Conservation (phyloP, 2,329 filamentous ascomycete species). For the Ilyonectria destructans region DNA sequence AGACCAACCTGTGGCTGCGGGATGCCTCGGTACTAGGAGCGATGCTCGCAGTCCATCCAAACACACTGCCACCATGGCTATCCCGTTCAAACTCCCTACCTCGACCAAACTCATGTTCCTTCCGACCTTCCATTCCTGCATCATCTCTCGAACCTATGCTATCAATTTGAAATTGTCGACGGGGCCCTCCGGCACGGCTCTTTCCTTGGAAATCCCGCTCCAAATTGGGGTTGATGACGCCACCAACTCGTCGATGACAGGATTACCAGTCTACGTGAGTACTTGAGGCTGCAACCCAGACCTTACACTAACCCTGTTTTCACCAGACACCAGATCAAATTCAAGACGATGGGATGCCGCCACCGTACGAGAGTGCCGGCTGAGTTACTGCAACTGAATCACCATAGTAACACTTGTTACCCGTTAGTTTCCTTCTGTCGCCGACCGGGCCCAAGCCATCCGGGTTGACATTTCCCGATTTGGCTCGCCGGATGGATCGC, state of each 20-base stretch:
- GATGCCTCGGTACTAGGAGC: no score
- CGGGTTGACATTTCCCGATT: not conserved
- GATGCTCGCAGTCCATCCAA: no score
- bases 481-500: not conserved
- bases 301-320: not conserved
- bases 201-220: slow-evolving; percentile 33
- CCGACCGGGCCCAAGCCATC: not conserved
- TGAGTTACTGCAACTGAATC: not conserved
- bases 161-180: slow-evolving; percentile 29
- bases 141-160: slow-evolving; percentile 38
- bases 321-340: not conserved
- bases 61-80: no score
- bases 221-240: slow-evolving; percentile 33
- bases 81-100: slow-evolving; percentile 33
- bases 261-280: not conserved
- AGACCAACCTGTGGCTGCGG: no score
- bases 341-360: not conserved
- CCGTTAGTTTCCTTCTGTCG: not conserved
- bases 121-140: slow-evolving; percentile 40
- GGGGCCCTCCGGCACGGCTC: slow-evolving; percentile 20
- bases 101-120: slow-evolving; percentile 32
- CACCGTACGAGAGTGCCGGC: not conserved
- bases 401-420: not conserved
- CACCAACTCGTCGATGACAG: not conserved
- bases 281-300: not conserved